Conservation (phyloP, 768 basidiomycete species). For the Kwoniella mangroviensis region DNA sequence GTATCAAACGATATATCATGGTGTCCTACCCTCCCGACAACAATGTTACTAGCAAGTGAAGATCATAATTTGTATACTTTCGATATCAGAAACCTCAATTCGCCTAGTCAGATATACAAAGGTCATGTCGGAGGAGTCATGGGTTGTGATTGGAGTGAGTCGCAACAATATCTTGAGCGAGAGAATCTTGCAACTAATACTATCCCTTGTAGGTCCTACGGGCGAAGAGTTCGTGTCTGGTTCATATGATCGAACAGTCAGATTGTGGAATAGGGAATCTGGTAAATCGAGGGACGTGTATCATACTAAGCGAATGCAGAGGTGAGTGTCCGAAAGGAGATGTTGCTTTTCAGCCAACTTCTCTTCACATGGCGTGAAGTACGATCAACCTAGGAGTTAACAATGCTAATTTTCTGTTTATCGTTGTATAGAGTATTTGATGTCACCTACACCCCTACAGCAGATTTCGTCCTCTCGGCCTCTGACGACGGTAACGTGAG, state of each 20-base stretch:
- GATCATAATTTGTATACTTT: slow-evolving; percentile 99
- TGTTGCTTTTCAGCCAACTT: too few relatives aligned
- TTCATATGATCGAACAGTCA: slow-evolving; percentile 91
- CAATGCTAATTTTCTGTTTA: too few relatives aligned
- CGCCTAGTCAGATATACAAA: slow-evolving; percentile 92
- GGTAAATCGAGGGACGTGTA: slow-evolving; percentile 87
- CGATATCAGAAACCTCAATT: slow-evolving; percentile 81
- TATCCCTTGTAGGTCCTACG: slow-evolving; percentile 65
- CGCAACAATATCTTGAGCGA: too few relatives aligned
- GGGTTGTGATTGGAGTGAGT: slow-evolving; percentile 87
- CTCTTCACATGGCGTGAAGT: neutral
- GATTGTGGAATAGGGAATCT: slow-evolving; percentile 87
- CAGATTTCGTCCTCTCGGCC: slow-evolving; percentile 85
- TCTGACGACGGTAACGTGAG: slow-evolving; percentile 95
- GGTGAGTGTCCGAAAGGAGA: slow-evolving; percentile 61
- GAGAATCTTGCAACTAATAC: neutral
- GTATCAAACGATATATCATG: slow-evolving; percentile 86
- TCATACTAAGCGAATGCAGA: slow-evolving; percentile 98
- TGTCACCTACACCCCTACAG: slow-evolving; percentile 83
- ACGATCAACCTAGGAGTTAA: neutral
- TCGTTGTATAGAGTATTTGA: slow-evolving; percentile 91
- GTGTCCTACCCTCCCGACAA: slow-evolving; percentile 94
- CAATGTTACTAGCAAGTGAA: slow-evolving; percentile 91
- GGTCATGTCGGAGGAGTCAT: slow-evolving; percentile 96
- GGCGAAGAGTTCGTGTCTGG: slow-evolving; percentile 95